Percentiles rank a stretch among this genome's conserved stretches.
Evolutionary conservation across 345 rosid genomes (phyloP).

Genomic region (Lumnitzera littorea): DNA sequence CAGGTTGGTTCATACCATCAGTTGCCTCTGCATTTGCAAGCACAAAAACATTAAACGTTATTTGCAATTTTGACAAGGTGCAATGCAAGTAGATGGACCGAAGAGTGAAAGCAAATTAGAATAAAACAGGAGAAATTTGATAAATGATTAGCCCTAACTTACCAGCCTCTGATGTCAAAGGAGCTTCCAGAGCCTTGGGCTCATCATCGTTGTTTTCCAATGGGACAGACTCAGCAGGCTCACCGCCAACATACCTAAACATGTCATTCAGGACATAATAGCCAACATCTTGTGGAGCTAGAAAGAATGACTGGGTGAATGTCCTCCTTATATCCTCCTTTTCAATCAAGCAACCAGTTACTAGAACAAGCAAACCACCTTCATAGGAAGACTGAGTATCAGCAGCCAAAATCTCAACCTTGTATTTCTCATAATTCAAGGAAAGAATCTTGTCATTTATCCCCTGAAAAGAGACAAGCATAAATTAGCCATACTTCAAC

Average conservation of each 20-base stretch:
- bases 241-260: constrained; percentile 48
- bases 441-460: constrained; percentile 66
- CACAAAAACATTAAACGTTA: no score
- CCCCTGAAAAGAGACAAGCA: constrained; percentile 30
- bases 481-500: no score
- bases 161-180: constrained; percentile 31
- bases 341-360: constrained; percentile 52
- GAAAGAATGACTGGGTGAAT: constrained; percentile 63
- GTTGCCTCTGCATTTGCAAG: constrained; percentile 25
- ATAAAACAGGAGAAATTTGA: neutral
- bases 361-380: constrained; percentile 51
- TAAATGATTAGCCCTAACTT: neutral
- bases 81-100: neutral
- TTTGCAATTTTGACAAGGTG: no score
- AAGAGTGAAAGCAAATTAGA: neutral
- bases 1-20: constrained; percentile 10
- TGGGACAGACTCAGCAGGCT: constrained; percentile 11
- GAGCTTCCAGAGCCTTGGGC: constrained; percentile 9
- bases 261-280: constrained; percentile 71
- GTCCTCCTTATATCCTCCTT: constrained; percentile 34
- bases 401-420: constrained; percentile 43
- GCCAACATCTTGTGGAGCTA: constrained; percentile 54
- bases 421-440: constrained; percentile 37
- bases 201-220: constrained; percentile 17
- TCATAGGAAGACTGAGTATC: constrained; percentile 54